These are phyloP conservation scores for Lentinula novae-zelandiae DNA, from an alignment of 1,284 basidiomycete species.

Conservation along the genomic window DNA sequence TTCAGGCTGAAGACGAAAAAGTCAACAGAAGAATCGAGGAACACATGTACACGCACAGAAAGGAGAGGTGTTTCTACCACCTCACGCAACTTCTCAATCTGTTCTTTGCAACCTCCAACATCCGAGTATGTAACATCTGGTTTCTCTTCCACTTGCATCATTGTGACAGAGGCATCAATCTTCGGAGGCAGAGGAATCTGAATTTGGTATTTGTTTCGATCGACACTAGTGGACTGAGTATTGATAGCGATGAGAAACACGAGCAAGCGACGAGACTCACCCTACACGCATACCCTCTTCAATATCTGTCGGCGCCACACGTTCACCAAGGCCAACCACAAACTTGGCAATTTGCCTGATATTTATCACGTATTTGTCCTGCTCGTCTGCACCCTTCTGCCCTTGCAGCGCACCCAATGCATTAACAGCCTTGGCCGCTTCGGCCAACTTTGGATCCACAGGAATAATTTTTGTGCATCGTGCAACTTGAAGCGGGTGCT, in stretches of 20 bases:
- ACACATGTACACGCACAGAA: constrained; percentile 55
- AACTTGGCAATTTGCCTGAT: constrained; percentile 99
- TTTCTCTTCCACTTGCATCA: constrained; percentile 99
- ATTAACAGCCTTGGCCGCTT: constrained; percentile 70
- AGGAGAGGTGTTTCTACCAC: constrained; percentile 98
- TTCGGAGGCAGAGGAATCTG: constrained; percentile 99
- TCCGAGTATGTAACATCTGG: constrained; percentile 99
- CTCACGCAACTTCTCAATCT: constrained; percentile 98
- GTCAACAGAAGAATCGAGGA: background rate
- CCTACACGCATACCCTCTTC: constrained; percentile 99
- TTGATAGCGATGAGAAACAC: background rate
- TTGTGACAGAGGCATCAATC: constrained; percentile 98
- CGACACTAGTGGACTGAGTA: constrained; percentile 50
- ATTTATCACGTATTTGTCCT: constrained; percentile 99
- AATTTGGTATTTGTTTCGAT: constrained; percentile 97
- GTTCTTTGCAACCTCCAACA: constrained; percentile 98
- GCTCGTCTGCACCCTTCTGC: constrained; percentile 91
- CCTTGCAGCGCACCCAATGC: constrained; percentile 73
- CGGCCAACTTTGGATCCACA: constrained; percentile 68
- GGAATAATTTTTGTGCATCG: constrained; percentile 99
- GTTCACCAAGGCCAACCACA: constrained; percentile 95
- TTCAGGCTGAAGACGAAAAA: constrained; percentile 68
- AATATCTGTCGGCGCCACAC: constrained; percentile 96
- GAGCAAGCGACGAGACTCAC: constrained; percentile 40
- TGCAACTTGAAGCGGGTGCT: constrained; percentile 95